Evolutionary conservation across 805 yeast genomes (phyloP), one percentile per base, ranked within the genome.

Genomic region (Yarrowia porcina): DNA sequence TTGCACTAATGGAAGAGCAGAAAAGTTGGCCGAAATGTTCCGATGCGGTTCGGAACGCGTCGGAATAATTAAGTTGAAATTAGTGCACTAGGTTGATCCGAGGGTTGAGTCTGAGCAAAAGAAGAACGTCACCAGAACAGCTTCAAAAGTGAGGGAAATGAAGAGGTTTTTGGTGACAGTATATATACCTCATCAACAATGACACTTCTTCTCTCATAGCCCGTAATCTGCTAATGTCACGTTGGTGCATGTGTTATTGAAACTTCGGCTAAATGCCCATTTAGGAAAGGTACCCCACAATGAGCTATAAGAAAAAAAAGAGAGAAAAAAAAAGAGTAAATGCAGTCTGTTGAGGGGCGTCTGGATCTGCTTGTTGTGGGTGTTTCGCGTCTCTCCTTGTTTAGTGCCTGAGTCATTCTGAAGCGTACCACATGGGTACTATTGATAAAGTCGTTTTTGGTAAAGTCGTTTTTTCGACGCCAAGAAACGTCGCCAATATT

Each of bases 251-350:
- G 39, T 17, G 20, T 35, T 20, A 35, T 17, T 7, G 10, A 5
- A 35, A 35, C 41, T 44, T 44, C 21, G 23, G 12, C 15, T 17
- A 23, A 10, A 3, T 12, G 23, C 52, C 25, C 11, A 4, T 45
- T 45, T 18, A 13, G 52, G 52, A 45, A 45, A 45, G 18, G 36
- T 20, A 28, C 52, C 52, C 52, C 52, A 35, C 50, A 45, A 28
- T 13, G 35, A 17, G n/a, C 23, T 27, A 30, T 28, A 10, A 3
- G 11, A 7, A 18, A 23, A 2, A 13, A 18, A 18, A 17, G 27
- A 18, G 35, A 2, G 13, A 18, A 18, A 17, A 44, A 17, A 45
- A 11, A 33, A 28, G 4, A 5, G 36, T 11, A 15, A 3, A 12
- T 45, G 52, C 52, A 45, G 35, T 4, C 13, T n/a, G n/a, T n/a